Base-by-base conservation (phyloP, 1,284 basidiomycete species). In the Cryptococcus sp. region DNA sequence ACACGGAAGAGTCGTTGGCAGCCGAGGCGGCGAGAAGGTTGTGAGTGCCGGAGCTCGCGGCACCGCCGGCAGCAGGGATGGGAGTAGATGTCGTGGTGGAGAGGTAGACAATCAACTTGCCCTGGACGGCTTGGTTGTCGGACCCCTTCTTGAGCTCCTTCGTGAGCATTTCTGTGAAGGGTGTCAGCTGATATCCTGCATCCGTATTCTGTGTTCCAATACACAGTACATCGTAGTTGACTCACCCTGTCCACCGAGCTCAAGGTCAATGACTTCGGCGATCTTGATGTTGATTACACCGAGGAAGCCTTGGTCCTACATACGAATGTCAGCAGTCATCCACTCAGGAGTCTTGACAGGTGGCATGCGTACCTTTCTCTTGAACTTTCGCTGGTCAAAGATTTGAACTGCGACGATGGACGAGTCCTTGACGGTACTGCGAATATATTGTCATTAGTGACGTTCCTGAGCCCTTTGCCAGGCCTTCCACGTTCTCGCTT, bases 361-460 rank as follows among this genome's bases (percentile, higher is more conserved):
- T 28, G 33, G 37, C 9, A 23, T 7, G 59, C 64, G 36, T 45
- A 69, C 69, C 77, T 87, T 87, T 78, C 89, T 83, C 81, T 95
- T 96, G 80, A 96, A 96, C 79, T 95, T 96, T 77, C 91, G 87
- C 79, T 96, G 93, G 77, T 97, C 93, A 68, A 96, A 96, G 70
- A 96, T 92, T 78, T 97, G 93, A 3, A 97, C 90, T 4, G 90
- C 89, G 44, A 97, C 83, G 47, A 94, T 86, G 24, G 91, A 94
- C 3, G 88, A 88, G 70, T 95, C 91, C 74, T 87, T 90, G 71
- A 95, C 91, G 48, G 83, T 86, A 66, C 89, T 91, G 67, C 1
- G 24, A 23, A 46, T 55, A n/a, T n/a, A n/a, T n/a, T n/a, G 37
- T 40, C 16, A 43, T 65, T 40, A 59, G 54, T 54, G 15, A 49